Evolutionary conservation across 768 basidiomycete genomes (phyloP), one percentile per base, ranked within the genome.

Genomic region (Boletus insuetus): DNA sequence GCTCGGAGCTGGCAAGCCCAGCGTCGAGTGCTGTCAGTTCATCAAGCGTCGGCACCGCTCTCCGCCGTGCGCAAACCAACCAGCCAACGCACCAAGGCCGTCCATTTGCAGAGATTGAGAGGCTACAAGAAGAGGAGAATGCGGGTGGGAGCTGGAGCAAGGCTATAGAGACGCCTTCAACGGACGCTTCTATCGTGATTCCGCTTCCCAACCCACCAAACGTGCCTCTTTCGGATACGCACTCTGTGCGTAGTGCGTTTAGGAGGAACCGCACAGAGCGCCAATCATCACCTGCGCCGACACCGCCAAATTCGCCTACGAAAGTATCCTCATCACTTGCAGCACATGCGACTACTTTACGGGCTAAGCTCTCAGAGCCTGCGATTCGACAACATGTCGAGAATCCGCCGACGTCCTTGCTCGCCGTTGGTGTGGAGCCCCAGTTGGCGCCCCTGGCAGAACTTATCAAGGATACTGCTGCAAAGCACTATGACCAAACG

Each of bases 401-500:
- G 40, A 58, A 51, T 11, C 61, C 55, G 2, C 59, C 64, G 47
- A 47, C 46, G 16, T 52, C 61, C 13, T 45, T 49, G 22, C 47
- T 51, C 32, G 32, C 46, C 11, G 17, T 55, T 8, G 60, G 61
- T 12, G 43, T 60, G 20, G 58, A 58, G n/a, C 58, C 59, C 5
- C 56, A 56, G 32, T 43, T 72, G 17, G 69, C 54, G 17, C 68
- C 72, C 2, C 37, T 72, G 40, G 71, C 58, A 12, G 69, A 73
- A 45, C 60, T 73, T 17, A 72, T 72, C 60, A 70, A 69, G 49
- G 70, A 74, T 17, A 63, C 57, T n/a, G 73, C 67, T 43, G 69
- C 64, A 32, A 71, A 74, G 24, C 67, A 73, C 42, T 71, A 71
- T n/a, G 70, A 69, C 39, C 70, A 74, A 32, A 71, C 70, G 2